Conservation (phyloP, 495 filamentous ascomycete genomes). For the Geoglossum glabrum region DNA sequence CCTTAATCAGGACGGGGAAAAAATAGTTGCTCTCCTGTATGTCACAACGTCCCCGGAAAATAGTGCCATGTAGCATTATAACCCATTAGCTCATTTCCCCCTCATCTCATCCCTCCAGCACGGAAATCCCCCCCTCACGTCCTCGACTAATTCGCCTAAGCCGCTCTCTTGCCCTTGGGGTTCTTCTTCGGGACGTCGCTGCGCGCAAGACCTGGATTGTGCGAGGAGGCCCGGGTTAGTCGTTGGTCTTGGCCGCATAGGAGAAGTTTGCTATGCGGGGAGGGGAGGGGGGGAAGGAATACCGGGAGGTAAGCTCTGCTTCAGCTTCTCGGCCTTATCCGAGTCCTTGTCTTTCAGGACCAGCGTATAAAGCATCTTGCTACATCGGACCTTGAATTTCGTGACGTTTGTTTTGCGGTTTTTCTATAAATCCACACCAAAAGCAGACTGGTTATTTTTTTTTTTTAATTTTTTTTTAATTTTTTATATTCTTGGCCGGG, state of each 20-base stretch:
- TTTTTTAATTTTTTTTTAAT: too few species aligned
- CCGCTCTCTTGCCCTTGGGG: constrained; percentile 24
- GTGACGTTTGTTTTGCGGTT: constrained; percentile 67
- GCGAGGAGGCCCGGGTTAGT: constrained; percentile 12
- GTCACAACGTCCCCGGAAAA: too few species aligned
- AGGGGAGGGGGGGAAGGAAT: constrained; percentile 16
- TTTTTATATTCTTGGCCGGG: too few species aligned
- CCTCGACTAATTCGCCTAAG: constrained; percentile 14
- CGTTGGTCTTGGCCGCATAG: neutral
- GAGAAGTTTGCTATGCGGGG: neutral
- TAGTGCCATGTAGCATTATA: neutral
- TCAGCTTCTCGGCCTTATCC: constrained; percentile 99
- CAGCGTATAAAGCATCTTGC: constrained; percentile 85
- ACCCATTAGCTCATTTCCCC: constrained; percentile 1
- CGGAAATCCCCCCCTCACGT: constrained; percentile 5
- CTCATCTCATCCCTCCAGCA: constrained; percentile 10
- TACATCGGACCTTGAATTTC: constrained; percentile 99
- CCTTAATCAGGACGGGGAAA: too few species aligned
- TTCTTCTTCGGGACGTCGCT: constrained; percentile 47
- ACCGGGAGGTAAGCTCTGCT: constrained; percentile 95
- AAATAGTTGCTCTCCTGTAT: too few species aligned
- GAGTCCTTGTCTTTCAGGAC: constrained; percentile 91
- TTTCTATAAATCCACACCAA: constrained; percentile 99
- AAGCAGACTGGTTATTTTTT: too few species aligned
- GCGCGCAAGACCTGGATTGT: constrained; percentile 54